Conservation (phyloP, 768 basidiomycete species). For the Sutorius australiensis region DNA sequence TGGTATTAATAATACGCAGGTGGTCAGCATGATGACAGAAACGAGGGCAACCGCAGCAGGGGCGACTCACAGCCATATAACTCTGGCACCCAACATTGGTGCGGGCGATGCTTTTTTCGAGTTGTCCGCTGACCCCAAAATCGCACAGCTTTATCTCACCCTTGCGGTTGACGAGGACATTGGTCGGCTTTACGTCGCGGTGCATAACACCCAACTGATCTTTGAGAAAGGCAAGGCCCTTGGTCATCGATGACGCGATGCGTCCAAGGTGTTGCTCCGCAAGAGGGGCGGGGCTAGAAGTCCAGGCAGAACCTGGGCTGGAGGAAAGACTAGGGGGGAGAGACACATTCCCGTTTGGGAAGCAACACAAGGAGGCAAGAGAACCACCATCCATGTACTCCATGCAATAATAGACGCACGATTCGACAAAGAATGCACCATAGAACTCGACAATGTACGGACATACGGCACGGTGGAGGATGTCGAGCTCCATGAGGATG, state of each 20-base stretch:
- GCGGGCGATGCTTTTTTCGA: conserved; percentile 93
- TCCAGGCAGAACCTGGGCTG: conserved; percentile 33
- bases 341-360: conserved; percentile 38
- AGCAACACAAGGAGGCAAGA: conserved; percentile 69
- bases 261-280: conserved; percentile 79
- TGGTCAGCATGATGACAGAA: conserved; percentile 1
- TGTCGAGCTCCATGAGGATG: conserved; percentile 98
- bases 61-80: conserved; percentile 87
- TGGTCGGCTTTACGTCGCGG: conserved; percentile 88
- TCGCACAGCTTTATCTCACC: conserved; percentile 95
- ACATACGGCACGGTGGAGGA: conserved; percentile 88
- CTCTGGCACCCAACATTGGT: conserved; percentile 99
- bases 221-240: conserved; percentile 91
- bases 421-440: conserved; percentile 98
- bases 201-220: conserved; percentile 89
- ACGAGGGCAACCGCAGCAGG: not conserved
- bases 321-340: conserved; percentile 32
- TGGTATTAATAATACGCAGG: not conserved
- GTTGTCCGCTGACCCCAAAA: conserved; percentile 97
- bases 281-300: conserved; percentile 37
- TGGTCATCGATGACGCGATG: conserved; percentile 78
- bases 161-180: conserved; percentile 83
- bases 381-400: conserved; percentile 99
- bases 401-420: conserved; percentile 99
- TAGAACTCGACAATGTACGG: conserved; percentile 97